phyloP scores from a whole-genome alignment of 176 grass and related monocot genomes.

The Pontederia crassipes region DNA sequence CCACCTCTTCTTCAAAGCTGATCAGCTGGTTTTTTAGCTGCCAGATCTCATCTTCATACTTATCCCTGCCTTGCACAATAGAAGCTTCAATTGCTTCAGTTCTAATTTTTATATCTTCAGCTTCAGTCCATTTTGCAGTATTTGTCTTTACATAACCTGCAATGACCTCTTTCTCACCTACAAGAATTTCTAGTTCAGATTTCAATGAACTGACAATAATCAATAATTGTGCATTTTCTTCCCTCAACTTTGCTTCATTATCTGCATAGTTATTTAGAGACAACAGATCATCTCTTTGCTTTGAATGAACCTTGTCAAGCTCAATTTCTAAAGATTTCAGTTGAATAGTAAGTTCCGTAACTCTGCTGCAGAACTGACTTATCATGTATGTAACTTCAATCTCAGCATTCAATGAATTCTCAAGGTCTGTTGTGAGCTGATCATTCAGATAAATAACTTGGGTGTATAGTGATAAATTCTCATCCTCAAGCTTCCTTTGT shows the following conservation, averaged over 20 bases:
- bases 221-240: constrained; percentile 43
- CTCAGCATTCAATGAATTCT: constrained; percentile 52
- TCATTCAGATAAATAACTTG: constrained; percentile 44
- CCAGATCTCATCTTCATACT: constrained; percentile 57
- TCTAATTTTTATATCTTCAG: too few species aligned
- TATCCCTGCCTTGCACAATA: constrained; percentile 9
- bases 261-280: constrained; percentile 25
- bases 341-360: constrained; percentile 32
- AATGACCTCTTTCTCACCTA: constrained; percentile 42
- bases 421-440: constrained; percentile 36
- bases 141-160: constrained; percentile 31
- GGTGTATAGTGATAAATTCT: constrained; percentile 28
- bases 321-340: constrained; percentile 41
- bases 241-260: constrained; percentile 36
- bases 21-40: constrained; percentile 34
- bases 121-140: constrained; percentile 3
- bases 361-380: constrained; percentile 24
- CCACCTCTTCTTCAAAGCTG: constrained; percentile 51
- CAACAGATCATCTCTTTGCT: constrained; percentile 26
- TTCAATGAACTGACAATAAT: constrained; percentile 32
- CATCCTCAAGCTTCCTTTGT: constrained; percentile 32
- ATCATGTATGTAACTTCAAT: constrained; percentile 59
- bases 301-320: constrained; percentile 36
- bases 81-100: too few species aligned
- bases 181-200: constrained; percentile 18